Evolutionary conservation across 192 early-diverging fungal species (phyloP), one percentile per base, ranked within the genome.

Genomic region (Radiomyces spectabilis): DNA sequence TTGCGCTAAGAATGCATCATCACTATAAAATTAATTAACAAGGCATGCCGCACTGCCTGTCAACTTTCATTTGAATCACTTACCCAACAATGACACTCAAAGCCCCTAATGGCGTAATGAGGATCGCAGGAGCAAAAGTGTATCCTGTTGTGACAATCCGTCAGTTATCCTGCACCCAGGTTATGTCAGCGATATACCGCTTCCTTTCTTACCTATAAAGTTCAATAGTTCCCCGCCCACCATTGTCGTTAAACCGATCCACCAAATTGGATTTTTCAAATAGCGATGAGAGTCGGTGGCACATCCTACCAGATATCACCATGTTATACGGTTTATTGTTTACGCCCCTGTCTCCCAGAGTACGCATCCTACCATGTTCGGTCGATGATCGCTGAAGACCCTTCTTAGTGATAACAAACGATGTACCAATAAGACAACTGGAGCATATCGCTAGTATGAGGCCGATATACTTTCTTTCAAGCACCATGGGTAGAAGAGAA

Each of bases 401-500:
- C 55, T 85, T 89, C 72, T 96, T 96, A 49, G 92, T 92, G 57
- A 96, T 69, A 35, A 96, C 84, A 64, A 93, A 93, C 48, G 86
- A 88, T 25, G 80, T 86, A 27, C 92, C 92, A 63, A 95, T 95
- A 59, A 92, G 77, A 50, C 87, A 41, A 35, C 85, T 84, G 19
- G 92, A 95, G 39, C 84, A 75, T 55, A 95, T 77, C 57, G 92
- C 91, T 33, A 95, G 74, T 19, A 79, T 77, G 65, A 95, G 81
- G 30, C 92, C 92, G 51, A 92, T 82, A 56, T 83, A 84, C 55
- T 83, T 87, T 59, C 84, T 82, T 60, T 74, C 76, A 5, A 73
- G 68, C 70, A 81, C 18, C 38, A 39, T 15, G 16, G 16, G 16
- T 15, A 39, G 16, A 39, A 39, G 16, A 39, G 16, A 39, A 39